A percentile compares a stretch with the other conserved stretches of the same genome.
Conservation (phyloP, 2,329 filamentous ascomycete genomes). For the Hymenoscyphus fraxineus region DNA sequence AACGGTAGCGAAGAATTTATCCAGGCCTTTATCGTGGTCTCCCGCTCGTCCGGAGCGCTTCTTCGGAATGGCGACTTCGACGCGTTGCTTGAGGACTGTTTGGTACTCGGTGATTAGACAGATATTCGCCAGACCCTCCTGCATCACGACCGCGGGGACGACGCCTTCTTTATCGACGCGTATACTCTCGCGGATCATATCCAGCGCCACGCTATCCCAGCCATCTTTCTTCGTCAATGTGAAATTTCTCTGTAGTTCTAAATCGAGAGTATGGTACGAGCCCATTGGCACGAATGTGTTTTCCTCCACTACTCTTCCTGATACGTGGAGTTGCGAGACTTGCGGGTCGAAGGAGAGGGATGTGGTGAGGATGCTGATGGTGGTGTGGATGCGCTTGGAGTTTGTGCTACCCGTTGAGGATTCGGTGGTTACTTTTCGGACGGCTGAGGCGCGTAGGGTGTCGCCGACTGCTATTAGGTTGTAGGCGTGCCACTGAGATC, state of each 20-base stretch:
- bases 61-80: constrained; percentile 64
- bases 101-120: constrained; percentile 78
- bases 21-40: constrained; percentile 67
- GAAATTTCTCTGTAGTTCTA: constrained; percentile 85
- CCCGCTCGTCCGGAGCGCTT: constrained; percentile 59
- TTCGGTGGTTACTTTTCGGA: constrained; percentile 60
- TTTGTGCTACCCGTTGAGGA: constrained; percentile 57
- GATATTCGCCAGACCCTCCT: constrained; percentile 80
- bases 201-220: constrained; percentile 86
- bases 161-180: constrained; percentile 76
- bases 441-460: constrained; percentile 60
- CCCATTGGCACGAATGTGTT: constrained; percentile 66
- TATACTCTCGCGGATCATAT: constrained; percentile 74
- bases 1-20: constrained; percentile 73
- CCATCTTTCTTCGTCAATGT: constrained; percentile 78
- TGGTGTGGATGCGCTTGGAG: constrained; percentile 61
- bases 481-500: constrained; percentile 65
- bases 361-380: constrained; percentile 62
- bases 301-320: constrained; percentile 61
- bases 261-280: constrained; percentile 69
- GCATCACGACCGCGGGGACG: constrained; percentile 88
- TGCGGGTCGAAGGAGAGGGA: constrained; percentile 67
- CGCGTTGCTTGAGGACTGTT: constrained; percentile 66
- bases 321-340: constrained; percentile 64
- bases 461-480: constrained; percentile 67